A percentile compares a stretch with the other conserved stretches of the same genome.
Conservation (phyloP, 345 rosid genomes). For the Acer negundo region DNA sequence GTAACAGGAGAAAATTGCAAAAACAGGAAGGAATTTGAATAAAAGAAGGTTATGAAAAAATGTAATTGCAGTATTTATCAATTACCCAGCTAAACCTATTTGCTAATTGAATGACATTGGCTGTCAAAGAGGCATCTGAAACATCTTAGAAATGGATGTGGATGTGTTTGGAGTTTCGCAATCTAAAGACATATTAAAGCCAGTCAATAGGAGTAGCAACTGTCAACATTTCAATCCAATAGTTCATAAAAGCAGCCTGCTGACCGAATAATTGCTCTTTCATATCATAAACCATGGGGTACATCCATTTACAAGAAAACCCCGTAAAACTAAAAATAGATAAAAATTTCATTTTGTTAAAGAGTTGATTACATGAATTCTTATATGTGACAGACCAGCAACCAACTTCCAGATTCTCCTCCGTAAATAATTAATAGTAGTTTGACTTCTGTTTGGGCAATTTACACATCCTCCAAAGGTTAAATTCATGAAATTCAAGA, state of each 20-base stretch:
- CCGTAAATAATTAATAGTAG: neutral
- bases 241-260: neutral
- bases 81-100: neutral
- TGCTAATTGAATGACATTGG: neutral
- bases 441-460: neutral
- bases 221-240: constrained; percentile 3
- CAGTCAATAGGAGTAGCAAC: neutral
- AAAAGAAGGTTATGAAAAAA: neutral
- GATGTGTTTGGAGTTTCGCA: neutral
- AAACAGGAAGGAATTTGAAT: neutral
- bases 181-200: neutral
- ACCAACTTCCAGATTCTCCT: neutral
- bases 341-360: neutral
- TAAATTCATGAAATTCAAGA: neutral
- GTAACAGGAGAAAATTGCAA: neutral
- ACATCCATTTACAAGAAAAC: constrained; percentile 1
- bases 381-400: neutral
- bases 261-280: neutral
- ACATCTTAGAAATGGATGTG: neutral
- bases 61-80: neutral
- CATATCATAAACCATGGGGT: neutral
- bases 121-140: neutral
- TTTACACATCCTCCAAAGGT: neutral
- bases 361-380: neutral
- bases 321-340: neutral